A percentile compares a stretch with the other conserved stretches of the same genome.
These are phyloP conservation scores for Salvia sclarea DNA, from an alignment of 305 asterid species.

Conservation along the genomic window DNA sequence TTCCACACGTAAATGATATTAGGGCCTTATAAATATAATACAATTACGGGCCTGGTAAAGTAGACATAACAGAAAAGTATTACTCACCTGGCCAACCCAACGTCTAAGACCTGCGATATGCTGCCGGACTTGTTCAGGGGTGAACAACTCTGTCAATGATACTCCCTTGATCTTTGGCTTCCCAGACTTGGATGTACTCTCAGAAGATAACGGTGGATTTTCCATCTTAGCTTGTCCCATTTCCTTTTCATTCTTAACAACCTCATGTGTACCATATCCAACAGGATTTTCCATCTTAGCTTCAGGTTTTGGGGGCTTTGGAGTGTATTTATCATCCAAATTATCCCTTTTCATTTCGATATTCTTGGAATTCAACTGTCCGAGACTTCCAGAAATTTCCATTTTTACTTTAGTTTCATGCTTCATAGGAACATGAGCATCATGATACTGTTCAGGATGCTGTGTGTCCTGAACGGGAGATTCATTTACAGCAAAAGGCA, in stretches of 20 bases:
- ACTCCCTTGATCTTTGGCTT: constrained; percentile 92
- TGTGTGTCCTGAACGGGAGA: constrained; percentile 46
- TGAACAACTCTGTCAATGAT: constrained; percentile 88
- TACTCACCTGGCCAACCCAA: constrained; percentile 98
- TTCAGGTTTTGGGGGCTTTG: constrained; percentile 47
- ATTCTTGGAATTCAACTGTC: constrained; percentile 46
- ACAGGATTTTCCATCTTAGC: constrained; percentile 46
- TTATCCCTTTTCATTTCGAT: constrained; percentile 47
- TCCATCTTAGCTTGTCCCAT: constrained; percentile 57
- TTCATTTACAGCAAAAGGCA: constrained; percentile 47
- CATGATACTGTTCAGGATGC: constrained; percentile 45
- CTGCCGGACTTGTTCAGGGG: constrained; percentile 89
- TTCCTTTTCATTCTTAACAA: constrained; percentile 59
- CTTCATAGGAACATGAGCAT: constrained; percentile 46
- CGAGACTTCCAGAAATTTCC: constrained; percentile 54
- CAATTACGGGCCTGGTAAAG: constrained; percentile 14
- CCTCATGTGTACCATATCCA: constrained; percentile 50
- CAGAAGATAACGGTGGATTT: constrained; percentile 51
- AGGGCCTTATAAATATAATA: constrained; percentile 18
- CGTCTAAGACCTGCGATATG: constrained; percentile 87
- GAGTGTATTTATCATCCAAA: constrained; percentile 43
- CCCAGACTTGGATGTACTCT: constrained; percentile 78
- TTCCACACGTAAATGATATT: constrained; percentile 9
- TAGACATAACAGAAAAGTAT: constrained; percentile 19
- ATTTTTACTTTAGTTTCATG: constrained; percentile 58